phyloP scores from a whole-genome alignment of 345 rosid genomes.

The Arabidopsis suecica region DNA sequence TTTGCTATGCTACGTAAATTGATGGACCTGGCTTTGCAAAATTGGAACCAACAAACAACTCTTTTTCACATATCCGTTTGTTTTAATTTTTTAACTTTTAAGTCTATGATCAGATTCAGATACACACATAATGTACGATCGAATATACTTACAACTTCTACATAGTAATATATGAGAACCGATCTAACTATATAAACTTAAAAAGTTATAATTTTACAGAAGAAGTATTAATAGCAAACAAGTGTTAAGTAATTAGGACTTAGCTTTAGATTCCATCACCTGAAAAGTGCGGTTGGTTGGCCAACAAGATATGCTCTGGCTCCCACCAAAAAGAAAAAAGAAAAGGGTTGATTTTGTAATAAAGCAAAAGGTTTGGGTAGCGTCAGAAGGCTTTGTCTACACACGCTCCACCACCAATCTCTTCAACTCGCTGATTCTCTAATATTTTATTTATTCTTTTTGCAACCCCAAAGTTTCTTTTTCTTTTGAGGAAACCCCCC shows the following conservation, averaged over 20 bases:
- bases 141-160: not conserved
- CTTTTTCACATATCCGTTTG: not conserved
- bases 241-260: not conserved
- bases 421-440: constrained; percentile 25
- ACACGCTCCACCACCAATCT: constrained; percentile 35
- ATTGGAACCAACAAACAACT: not conserved
- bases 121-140: not conserved
- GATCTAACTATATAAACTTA: not conserved
- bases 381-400: constrained; percentile 23
- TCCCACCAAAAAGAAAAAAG: constrained; percentile 30
- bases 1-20: not conserved
- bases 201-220: not conserved
- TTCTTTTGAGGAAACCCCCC: constrained; percentile 36
- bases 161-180: not conserved
- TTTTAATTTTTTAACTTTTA: not conserved
- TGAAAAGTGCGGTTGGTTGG: constrained; percentile 44
- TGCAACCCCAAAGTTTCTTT: constrained; percentile 21
- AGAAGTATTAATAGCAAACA: not conserved
- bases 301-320: constrained; percentile 42
- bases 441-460: constrained; percentile 31
- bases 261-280: constrained; percentile 39
- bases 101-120: not conserved
- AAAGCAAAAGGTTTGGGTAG: constrained; percentile 33
- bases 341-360: constrained; percentile 35
- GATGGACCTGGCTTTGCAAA: constrained; percentile 4